Percentiles rank a stretch among this genome's conserved stretches.
Conservation (phyloP, 1,139 yeast genomes). For the Blastobotrys persicus region DNA sequence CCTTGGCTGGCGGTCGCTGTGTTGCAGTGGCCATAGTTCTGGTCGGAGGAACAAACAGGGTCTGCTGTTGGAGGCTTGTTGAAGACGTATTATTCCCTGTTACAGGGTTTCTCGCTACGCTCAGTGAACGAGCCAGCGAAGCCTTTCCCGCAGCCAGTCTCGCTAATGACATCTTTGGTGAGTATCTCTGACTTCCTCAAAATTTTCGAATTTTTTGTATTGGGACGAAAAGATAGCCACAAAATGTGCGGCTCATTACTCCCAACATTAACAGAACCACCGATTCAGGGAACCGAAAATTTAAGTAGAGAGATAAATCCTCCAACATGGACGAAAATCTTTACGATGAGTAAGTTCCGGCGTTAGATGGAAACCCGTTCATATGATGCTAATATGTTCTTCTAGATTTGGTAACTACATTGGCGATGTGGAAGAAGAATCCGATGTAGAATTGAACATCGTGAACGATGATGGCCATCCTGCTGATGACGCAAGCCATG, state of each 20-base stretch:
- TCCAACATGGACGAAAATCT: conserved; percentile 43
- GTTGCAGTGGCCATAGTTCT: not conserved
- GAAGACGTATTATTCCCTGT: not conserved
- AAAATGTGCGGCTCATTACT: not conserved
- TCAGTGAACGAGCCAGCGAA: conserved; percentile 5
- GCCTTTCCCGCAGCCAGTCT: conserved; percentile 5
- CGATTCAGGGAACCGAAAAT: too few relatives aligned
- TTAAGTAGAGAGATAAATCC: not conserved
- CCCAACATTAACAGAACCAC: too few relatives aligned
- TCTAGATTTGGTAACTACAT: conserved; percentile 61
- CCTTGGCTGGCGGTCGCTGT: conserved; percentile 5
- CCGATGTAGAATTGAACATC: conserved; percentile 17
- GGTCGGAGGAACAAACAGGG: not conserved
- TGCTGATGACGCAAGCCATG: conserved; percentile 14
- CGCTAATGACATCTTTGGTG: conserved; percentile 4
- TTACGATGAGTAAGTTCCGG: conserved; percentile 59
- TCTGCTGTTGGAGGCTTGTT: not conserved
- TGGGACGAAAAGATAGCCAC: too few relatives aligned
- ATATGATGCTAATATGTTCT: conserved; percentile 24
- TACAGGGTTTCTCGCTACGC: conserved; percentile 4
- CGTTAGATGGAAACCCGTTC: conserved; percentile 23
- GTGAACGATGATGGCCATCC: conserved; percentile 27
- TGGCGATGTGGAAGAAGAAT: conserved; percentile 42
- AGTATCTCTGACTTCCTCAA: too few relatives aligned
- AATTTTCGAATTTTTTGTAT: too few relatives aligned